A percentile compares a stretch with the other conserved stretches of the same genome.
These are phyloP conservation scores for Tulasnella sp. DNA, from an alignment of 768 basidiomycete genomes.

Conservation along the genomic window DNA sequence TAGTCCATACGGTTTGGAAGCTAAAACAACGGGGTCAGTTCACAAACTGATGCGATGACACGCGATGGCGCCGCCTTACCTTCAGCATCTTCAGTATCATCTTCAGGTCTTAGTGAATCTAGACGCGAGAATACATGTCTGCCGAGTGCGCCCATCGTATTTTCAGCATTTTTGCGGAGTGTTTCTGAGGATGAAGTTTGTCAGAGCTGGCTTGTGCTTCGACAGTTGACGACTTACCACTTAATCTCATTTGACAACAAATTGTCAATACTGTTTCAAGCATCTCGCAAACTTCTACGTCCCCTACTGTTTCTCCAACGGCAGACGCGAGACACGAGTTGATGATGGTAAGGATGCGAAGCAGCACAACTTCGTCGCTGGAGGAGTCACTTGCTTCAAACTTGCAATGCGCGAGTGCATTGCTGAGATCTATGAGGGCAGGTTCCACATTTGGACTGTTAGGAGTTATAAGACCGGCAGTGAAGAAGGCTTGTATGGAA, in stretches of 20 bases:
- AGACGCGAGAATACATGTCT: slow-evolving; percentile 68
- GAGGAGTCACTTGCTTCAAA: slow-evolving; percentile 96
- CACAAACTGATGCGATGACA: slow-evolving; percentile 9
- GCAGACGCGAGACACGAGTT: slow-evolving; percentile 55
- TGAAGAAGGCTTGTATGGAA: slow-evolving; percentile 78
- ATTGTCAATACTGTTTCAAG: slow-evolving; percentile 94
- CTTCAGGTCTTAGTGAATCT: slow-evolving; percentile 45
- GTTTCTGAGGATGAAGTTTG: slow-evolving; percentile 43
- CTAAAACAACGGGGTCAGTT: not conserved
- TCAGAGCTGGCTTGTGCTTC: not conserved
- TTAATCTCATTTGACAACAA: slow-evolving; percentile 92
- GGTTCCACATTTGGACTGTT: slow-evolving; percentile 43
- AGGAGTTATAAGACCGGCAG: slow-evolving; percentile 55
- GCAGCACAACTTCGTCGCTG: slow-evolving; percentile 91
- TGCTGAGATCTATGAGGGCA: slow-evolving; percentile 72
- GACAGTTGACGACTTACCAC: slow-evolving; percentile 45
- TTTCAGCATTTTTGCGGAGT: slow-evolving; percentile 74
- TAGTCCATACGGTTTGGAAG: slow-evolving; percentile 51
- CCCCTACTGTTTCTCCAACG: slow-evolving; percentile 63
- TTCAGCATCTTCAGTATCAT: slow-evolving; percentile 28
- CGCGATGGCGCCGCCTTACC: slow-evolving; percentile 17
- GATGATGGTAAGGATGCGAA: slow-evolving; percentile 83
- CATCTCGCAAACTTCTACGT: slow-evolving; percentile 96
- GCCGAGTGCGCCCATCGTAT: slow-evolving; percentile 78
- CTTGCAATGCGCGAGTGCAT: slow-evolving; percentile 86